phyloP scores from a whole-genome alignment of 2,329 filamentous ascomycete species.

The Tolypocladium guangdongense region DNA sequence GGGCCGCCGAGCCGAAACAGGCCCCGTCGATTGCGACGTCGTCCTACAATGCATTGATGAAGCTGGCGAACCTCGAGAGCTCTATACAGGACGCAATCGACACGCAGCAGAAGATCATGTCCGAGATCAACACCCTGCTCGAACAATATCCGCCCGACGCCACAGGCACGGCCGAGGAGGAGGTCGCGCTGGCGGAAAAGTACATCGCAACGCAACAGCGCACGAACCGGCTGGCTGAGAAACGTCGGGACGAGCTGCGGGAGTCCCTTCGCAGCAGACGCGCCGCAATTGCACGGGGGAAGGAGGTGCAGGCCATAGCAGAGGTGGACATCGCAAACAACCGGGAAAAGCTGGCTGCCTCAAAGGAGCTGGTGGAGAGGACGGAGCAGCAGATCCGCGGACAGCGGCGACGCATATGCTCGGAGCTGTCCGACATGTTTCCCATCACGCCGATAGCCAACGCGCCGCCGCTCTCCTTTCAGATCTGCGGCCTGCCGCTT shows the following conservation, averaged over 20 bases:
- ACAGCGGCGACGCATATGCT: constrained; percentile 81
- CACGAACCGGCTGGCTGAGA: constrained; percentile 49
- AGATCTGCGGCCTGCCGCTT: constrained; percentile 65
- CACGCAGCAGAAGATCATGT: constrained; percentile 61
- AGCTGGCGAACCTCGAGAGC: constrained; percentile 75
- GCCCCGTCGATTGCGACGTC: constrained; percentile 50
- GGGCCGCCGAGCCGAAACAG: constrained; percentile 39
- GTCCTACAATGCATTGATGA: constrained; percentile 81
- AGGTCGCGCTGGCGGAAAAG: constrained; percentile 33
- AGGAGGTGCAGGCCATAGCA: constrained; percentile 45
- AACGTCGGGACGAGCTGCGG: constrained; percentile 55
- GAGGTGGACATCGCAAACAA: constrained; percentile 52
- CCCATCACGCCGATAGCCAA: constrained; percentile 57
- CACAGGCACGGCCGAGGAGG: constrained; percentile 38
- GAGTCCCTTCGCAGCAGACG: constrained; percentile 55
- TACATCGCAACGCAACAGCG: constrained; percentile 55
- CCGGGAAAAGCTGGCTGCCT: constrained; percentile 44
- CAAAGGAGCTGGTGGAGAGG: constrained; percentile 41
- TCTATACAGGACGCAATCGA: constrained; percentile 83
- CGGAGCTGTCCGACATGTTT: constrained; percentile 70
- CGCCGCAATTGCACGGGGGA: constrained; percentile 56
- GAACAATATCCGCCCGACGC: constrained; percentile 28
- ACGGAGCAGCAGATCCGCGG: constrained; percentile 60
- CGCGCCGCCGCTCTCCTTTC: constrained; percentile 61
- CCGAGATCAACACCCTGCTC: constrained; percentile 62